A percentile compares a stretch with the other conserved stretches of the same genome.
phyloP scores from a whole-genome alignment of 257 asterid genomes.

The Henckelia pumila region DNA sequence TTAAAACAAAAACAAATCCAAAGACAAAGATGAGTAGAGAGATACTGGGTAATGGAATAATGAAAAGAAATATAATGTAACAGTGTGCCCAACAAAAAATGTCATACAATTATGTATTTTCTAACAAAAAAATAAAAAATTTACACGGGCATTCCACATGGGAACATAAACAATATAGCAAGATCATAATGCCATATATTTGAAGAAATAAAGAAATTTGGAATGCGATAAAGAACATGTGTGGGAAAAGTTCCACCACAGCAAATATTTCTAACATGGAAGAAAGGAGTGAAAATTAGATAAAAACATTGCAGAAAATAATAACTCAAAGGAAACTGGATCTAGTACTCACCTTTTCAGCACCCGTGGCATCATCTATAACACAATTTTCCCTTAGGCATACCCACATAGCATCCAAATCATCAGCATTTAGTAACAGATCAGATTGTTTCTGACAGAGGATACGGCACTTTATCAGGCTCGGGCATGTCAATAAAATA shows the following conservation, averaged over 20 bases:
- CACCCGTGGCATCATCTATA: conserved; percentile 98
- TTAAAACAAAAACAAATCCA: conserved; percentile 2
- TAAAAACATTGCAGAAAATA: not conserved
- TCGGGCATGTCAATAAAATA: not conserved
- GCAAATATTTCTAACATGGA: not conserved
- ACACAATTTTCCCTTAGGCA: conserved; percentile 97
- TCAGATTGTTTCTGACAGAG: conserved; percentile 91
- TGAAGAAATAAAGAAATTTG: not conserved
- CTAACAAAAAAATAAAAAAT: not conserved
- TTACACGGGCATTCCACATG: not conserved
- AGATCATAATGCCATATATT: not conserved
- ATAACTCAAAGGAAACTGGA: conserved; percentile 10
- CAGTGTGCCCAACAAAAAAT: not conserved
- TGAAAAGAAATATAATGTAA: conserved; percentile 12
- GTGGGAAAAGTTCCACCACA: conserved; percentile 8
- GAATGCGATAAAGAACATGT: not conserved
- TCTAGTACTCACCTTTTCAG: conserved; percentile 73
- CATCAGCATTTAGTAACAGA: conserved; percentile 96
- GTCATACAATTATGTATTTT: too few relatives aligned
- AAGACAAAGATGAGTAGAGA: conserved; percentile 2
- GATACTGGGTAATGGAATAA: conserved; percentile 18
- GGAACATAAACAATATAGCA: too few relatives aligned
- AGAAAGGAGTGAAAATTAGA: not conserved
- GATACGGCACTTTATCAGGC: conserved; percentile 9
- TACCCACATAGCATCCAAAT: conserved; percentile 99